Evolutionary conservation across 2,329 filamentous ascomycete species (phyloP), one percentile per base, ranked within the genome.

Genomic region (Fusarium buharicum): DNA sequence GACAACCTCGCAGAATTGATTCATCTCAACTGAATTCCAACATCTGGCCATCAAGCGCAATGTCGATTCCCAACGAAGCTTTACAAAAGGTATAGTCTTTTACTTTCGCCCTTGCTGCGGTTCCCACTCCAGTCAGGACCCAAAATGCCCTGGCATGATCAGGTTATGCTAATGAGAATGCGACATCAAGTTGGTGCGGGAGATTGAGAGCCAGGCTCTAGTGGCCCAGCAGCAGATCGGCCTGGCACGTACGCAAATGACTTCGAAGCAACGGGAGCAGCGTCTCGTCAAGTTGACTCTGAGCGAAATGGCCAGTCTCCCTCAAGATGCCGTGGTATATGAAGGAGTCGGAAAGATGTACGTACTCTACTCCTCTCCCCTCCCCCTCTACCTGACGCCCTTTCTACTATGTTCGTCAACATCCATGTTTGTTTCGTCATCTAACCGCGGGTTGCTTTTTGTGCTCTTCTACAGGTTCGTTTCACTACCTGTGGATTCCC

Each of bases 281-380:
- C 92, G 95, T 39, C 87, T 97, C 78, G 84, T 96, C 37, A 91
- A 96, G 76, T 81, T 99, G 65, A 98, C 94, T 2, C 85, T 90
- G 31, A 91, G 85, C 64, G 95, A 99, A 77, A 82, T 98, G 45
- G 85, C 86, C n/a, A 84, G 86, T 7, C 78, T 99, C 59, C 90
- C 93, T 4, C 75, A 84, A 16, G 85, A 89, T 43, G 95, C 92
- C 0, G 89, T 89, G 28, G 86, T 97, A 24, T 99, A 98, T 72
- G 94, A 98, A 78, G 94, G 94, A 6, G 90, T 98, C 11, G 95
- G 95, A 47, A 99, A 98, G 80, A 98, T 99, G 95, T 97, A 77
- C 71, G 88, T 78, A 31, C 49, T 18, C 16, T 18, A 18, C 16
- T 51, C 47, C 34, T 38, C 14, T 17, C 38, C 33, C 22, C 16